These are phyloP conservation scores for Aureobasidium sp. DNA, from an alignment of 2,329 filamentous ascomycete genomes.

Conservation along the genomic window DNA sequence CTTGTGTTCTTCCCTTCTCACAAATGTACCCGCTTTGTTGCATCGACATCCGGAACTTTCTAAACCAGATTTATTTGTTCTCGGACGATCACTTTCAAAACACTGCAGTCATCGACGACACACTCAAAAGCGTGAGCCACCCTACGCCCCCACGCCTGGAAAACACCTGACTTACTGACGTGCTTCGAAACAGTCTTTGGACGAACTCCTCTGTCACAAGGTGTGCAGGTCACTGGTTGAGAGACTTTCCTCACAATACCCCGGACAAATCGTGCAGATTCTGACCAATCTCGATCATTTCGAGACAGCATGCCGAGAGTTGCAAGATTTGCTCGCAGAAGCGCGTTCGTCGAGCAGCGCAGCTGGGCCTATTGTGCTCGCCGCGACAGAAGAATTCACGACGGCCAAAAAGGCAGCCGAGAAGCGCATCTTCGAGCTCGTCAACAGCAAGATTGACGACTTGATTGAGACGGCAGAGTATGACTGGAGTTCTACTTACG, in stretches of 20 bases:
- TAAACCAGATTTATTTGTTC: constrained; percentile 98
- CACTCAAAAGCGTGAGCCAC: constrained; percentile 61
- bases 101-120: constrained; percentile 82
- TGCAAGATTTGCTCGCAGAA: constrained; percentile 78
- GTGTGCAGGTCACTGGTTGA: constrained; percentile 89
- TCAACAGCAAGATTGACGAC: constrained; percentile 98
- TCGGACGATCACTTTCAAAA: constrained; percentile 94
- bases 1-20: constrained; percentile 92
- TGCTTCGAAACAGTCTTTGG: constrained; percentile 59
- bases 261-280: constrained; percentile 97
- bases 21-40: constrained; percentile 99
- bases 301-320: constrained; percentile 81
- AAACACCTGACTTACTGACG: constrained; percentile 9
- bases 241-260: constrained; percentile 81
- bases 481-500: constrained; percentile 66
- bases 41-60: constrained; percentile 94
- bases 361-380: constrained; percentile 70
- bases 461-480: constrained; percentile 96
- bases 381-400: constrained; percentile 78
- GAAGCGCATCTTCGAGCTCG: constrained; percentile 95
- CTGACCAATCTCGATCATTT: constrained; percentile 97
- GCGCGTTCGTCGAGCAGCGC: constrained; percentile 76
- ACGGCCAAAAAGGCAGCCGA: constrained; percentile 92
- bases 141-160: neutral
- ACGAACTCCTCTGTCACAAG: constrained; percentile 86